phyloP scores from a whole-genome alignment of 352 stramenopile genomes.

The Phytophthora hibernalis region DNA sequence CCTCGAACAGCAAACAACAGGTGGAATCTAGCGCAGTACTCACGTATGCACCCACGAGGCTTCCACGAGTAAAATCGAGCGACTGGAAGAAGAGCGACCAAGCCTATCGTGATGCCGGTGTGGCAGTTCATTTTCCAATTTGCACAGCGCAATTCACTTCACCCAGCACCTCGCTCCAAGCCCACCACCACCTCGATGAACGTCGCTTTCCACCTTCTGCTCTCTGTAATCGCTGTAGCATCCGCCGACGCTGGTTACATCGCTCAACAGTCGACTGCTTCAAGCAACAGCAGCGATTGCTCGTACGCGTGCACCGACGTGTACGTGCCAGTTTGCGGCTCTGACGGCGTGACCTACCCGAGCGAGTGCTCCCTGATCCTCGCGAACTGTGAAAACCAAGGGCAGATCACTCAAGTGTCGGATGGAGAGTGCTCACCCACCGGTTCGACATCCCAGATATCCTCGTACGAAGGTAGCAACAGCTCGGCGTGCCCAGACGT shows the following conservation, averaged over 20 bases:
- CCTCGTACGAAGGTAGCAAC: slow-evolving; percentile 4
- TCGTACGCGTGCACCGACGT: slow-evolving; percentile 6
- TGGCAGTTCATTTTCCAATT: slow-evolving; percentile 27
- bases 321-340: slow-evolving; percentile 21
- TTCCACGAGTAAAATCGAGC: neutral
- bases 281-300: slow-evolving; percentile 19
- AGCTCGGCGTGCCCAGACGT: slow-evolving; percentile 13
- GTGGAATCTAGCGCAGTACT: slow-evolving; percentile 11
- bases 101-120: neutral
- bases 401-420: slow-evolving; percentile 11
- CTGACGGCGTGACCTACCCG: slow-evolving; percentile 26
- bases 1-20: slow-evolving; percentile 25
- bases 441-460: neutral
- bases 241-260: slow-evolving; percentile 1
- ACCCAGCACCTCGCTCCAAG: neutral
- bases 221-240: slow-evolving; percentile 7
- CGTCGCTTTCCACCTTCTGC: neutral
- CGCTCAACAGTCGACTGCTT: slow-evolving; percentile 7
- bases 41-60: slow-evolving; percentile 3
- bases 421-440: slow-evolving; percentile 12
- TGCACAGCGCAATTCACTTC: slow-evolving; percentile 3
- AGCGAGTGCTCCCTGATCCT: slow-evolving; percentile 25
- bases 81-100: neutral
- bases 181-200: slow-evolving; percentile 15
- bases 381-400: slow-evolving; percentile 20